These are phyloP conservation scores for Solanum aculeatissimum DNA, from an alignment of 305 asterid genomes.

Conservation along the genomic window DNA sequence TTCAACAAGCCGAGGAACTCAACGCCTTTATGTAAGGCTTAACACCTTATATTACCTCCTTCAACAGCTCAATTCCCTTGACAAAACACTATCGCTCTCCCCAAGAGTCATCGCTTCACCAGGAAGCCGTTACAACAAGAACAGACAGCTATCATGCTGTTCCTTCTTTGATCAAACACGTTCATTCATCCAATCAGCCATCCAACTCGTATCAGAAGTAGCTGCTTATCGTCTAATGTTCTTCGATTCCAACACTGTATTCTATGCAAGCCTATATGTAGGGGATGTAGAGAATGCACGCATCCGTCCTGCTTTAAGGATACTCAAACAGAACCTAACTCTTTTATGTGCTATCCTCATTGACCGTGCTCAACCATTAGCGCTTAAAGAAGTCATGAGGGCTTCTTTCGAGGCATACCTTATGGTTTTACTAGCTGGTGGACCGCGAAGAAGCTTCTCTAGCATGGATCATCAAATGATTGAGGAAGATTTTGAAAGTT, in stretches of 20 bases:
- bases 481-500: constrained; percentile 47
- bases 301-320: constrained; percentile 35
- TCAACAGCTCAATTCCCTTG: constrained; percentile 56
- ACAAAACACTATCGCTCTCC: constrained; percentile 42
- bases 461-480: constrained; percentile 52
- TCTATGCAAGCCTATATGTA: constrained; percentile 39
- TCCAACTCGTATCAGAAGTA: constrained; percentile 64
- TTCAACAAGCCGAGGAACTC: constrained; percentile 91
- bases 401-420: constrained; percentile 65
- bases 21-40: constrained; percentile 85
- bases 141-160: constrained; percentile 18
- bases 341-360: constrained; percentile 61
- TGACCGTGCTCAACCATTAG: constrained; percentile 46
- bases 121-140: constrained; percentile 9
- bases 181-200: constrained; percentile 31
- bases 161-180: constrained; percentile 59
- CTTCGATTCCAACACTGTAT: constrained; percentile 54
- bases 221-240: constrained; percentile 79
- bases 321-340: constrained; percentile 53
- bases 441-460: constrained; percentile 35
- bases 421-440: constrained; percentile 76
- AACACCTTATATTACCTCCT: constrained; percentile 74
- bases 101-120: constrained; percentile 38
- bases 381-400: constrained; percentile 55
- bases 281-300: constrained; percentile 39